phyloP scores from a whole-genome alignment of 768 basidiomycete species.

The Lactarius vividus region DNA sequence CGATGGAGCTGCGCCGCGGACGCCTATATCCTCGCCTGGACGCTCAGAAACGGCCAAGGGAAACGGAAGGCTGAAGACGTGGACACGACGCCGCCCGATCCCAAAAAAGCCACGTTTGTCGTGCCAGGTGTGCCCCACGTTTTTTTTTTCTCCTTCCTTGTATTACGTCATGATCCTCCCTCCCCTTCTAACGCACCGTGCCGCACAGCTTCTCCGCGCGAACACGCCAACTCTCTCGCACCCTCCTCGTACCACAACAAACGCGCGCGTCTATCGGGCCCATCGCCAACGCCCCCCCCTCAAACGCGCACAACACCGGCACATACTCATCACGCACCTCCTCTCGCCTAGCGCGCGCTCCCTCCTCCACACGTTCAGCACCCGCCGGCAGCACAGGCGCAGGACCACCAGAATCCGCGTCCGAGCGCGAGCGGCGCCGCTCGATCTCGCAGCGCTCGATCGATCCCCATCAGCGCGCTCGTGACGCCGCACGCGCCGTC shows the following conservation, averaged over 20 bases:
- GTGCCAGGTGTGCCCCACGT: conserved; percentile 47
- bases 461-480: conserved; percentile 76
- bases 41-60: conserved; percentile 45
- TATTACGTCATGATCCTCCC: conserved; percentile 26
- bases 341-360: conserved; percentile 30
- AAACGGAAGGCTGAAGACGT: conserved; percentile 71
- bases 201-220: conserved; percentile 31
- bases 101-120: conserved; percentile 61
- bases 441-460: conserved; percentile 62
- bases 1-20: conserved; percentile 26
- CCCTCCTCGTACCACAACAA: conserved; percentile 75
- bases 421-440: conserved; percentile 30
- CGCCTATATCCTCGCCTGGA: conserved; percentile 25
- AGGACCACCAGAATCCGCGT: conserved; percentile 8
- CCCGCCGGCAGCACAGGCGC: conserved; percentile 7
- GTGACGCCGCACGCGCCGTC: conserved; percentile 79
- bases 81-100: conserved; percentile 67
- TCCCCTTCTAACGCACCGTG: conserved; percentile 9
- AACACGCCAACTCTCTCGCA: conserved; percentile 44
- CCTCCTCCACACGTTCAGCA: conserved; percentile 34
- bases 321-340: conserved; percentile 42
- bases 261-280: conserved; percentile 56
- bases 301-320: conserved; percentile 45
- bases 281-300: conserved; percentile 37
- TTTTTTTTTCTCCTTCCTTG: not conserved